phyloP scores from a whole-genome alignment of 805 yeast genomes.

The Candida gorgasii region DNA sequence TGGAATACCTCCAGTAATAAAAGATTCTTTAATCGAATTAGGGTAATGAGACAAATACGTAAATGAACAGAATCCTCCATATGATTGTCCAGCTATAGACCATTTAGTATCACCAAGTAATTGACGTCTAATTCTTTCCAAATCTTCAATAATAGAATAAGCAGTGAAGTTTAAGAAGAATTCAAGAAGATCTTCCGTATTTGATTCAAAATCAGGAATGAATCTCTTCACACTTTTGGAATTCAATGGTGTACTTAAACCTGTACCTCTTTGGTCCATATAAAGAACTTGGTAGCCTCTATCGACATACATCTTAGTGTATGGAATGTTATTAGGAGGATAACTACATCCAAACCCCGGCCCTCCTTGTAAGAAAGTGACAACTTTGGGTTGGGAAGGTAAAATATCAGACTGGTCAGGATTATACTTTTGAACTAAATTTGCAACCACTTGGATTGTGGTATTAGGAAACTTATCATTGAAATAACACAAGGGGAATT shows the following conservation, averaged over 20 bases:
- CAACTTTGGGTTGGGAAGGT: conserved; percentile 34
- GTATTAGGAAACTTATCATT: conserved; percentile 7
- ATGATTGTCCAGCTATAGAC: conserved; percentile 57
- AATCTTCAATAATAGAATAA: conserved; percentile 52
- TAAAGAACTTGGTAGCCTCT: conserved; percentile 46
- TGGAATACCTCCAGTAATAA: conserved; percentile 61
- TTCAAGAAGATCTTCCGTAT: conserved; percentile 32
- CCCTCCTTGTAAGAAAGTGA: conserved; percentile 53
- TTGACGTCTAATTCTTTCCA: conserved; percentile 44
- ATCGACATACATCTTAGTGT: conserved; percentile 34
- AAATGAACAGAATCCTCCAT: conserved; percentile 54
- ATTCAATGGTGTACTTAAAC: conserved; percentile 50
- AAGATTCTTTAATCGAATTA: conserved; percentile 39
- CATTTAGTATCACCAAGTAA: conserved; percentile 42
- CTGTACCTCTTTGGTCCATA: conserved; percentile 65
- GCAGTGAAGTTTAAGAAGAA: conserved; percentile 51
- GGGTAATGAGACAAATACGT: conserved; percentile 51
- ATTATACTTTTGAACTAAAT: conserved; percentile 33
- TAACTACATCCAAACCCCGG: conserved; percentile 51
- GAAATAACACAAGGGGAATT: conserved; percentile 23
- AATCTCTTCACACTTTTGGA: conserved; percentile 22
- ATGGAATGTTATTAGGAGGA: conserved; percentile 31
- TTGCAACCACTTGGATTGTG: conserved; percentile 28
- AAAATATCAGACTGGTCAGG: conserved; percentile 17
- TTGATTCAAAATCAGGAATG: conserved; percentile 14